A percentile compares a stretch with the other conserved stretches of the same genome.
phyloP scores from a whole-genome alignment of 371 early-diverging fungal species.

The Mortierella polycephala region DNA sequence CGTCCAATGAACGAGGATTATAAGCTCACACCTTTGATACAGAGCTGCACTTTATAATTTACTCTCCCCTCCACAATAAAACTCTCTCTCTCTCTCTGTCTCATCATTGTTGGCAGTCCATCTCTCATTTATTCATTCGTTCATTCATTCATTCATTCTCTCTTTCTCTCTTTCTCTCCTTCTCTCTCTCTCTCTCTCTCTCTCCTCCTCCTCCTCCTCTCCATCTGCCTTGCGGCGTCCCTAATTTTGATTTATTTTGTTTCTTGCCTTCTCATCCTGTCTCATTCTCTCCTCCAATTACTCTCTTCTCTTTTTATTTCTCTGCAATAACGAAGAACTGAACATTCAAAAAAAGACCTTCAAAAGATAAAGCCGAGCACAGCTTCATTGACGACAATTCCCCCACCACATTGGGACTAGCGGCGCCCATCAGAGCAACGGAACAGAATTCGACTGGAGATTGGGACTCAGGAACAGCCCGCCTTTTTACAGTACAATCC shows the following conservation, averaged over 20 bases:
- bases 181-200: background rate
- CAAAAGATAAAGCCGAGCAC: background rate
- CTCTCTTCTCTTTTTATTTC: background rate
- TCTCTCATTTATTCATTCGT: background rate
- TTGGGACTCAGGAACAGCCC: too few relatives aligned
- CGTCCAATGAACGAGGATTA: too few relatives aligned
- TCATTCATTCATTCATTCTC: background rate
- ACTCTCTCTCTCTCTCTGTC: background rate
- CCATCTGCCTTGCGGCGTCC: too few relatives aligned
- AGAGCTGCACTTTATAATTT: background rate
- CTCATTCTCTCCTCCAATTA: background rate
- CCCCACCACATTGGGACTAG: too few relatives aligned
- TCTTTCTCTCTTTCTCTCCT: background rate
- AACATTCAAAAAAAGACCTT: background rate
- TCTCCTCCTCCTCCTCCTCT: background rate
- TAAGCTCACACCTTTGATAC: too few relatives aligned
- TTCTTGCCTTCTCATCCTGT: background rate
- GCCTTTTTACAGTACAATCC: too few relatives aligned
- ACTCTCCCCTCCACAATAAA: background rate
- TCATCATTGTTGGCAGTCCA: background rate
- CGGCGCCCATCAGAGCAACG: too few relatives aligned
- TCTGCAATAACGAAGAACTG: background rate
- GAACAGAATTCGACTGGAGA: too few relatives aligned
- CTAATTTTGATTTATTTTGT: background rate
- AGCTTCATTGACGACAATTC: background rate